These are phyloP conservation scores for Stenocarpella maydis DNA, from an alignment of 2,329 filamentous ascomycete genomes.

Conservation along the genomic window DNA sequence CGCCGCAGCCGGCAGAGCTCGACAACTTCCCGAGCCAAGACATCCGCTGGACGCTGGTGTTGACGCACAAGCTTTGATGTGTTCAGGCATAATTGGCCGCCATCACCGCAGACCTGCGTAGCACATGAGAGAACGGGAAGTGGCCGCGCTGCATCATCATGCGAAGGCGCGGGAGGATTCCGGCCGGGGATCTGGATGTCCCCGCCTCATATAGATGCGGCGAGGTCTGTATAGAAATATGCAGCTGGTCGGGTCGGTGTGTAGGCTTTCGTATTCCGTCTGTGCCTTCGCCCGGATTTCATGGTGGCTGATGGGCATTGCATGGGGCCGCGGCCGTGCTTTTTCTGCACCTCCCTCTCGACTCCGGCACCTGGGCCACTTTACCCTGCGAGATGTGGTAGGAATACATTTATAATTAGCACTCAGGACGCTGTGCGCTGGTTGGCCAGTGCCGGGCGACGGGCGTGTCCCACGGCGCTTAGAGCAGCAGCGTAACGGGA, in stretches of 20 bases:
- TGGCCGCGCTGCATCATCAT: neutral
- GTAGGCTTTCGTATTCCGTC: too few species aligned
- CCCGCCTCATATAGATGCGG: conserved; percentile 3
- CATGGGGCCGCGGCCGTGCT: too few species aligned
- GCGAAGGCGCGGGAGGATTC: neutral
- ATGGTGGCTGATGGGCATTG: neutral
- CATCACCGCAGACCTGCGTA: neutral
- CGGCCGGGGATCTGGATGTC: neutral
- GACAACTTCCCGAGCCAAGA: neutral
- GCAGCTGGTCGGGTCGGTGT: neutral
- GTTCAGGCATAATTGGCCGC: conserved; percentile 5
- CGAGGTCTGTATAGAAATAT: conserved; percentile 11
- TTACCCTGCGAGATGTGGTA: conserved; percentile 3
- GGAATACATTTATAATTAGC: neutral
- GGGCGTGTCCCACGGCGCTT: conserved; percentile 19
- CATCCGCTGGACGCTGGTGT: neutral
- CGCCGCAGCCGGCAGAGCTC: neutral
- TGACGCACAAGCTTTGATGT: conserved; percentile 12
- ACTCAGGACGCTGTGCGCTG: too few species aligned
- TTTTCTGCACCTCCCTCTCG: too few species aligned
- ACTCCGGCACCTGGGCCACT: too few species aligned
- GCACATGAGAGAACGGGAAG: neutral
- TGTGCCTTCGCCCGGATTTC: neutral
- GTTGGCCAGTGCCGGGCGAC: conserved; percentile 7
- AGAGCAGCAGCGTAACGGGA: conserved; percentile 18